These are phyloP conservation scores for Xylariaceae sp. DNA, from an alignment of 2,329 filamentous ascomycete species.

Conservation along the genomic window DNA sequence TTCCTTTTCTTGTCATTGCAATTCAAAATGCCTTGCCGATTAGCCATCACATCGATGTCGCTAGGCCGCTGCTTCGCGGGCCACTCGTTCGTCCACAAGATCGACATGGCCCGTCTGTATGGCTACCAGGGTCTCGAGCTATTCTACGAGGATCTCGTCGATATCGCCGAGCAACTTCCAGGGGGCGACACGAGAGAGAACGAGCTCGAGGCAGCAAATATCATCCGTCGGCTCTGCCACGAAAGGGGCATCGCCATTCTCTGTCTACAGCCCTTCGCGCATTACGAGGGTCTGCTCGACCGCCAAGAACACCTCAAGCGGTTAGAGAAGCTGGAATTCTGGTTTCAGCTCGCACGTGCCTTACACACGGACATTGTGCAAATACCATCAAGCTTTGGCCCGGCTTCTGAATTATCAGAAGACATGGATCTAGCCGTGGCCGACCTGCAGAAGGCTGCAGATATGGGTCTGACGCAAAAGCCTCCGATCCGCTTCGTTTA, in stretches of 20 bases:
- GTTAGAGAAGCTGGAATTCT: slow-evolving; percentile 69
- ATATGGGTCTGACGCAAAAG: slow-evolving; percentile 64
- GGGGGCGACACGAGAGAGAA: slow-evolving; percentile 51
- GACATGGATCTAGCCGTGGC: slow-evolving; percentile 62
- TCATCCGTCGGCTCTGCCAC: slow-evolving; percentile 64
- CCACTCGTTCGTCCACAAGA: slow-evolving; percentile 71
- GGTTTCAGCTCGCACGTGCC: slow-evolving; percentile 70
- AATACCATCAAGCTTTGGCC: slow-evolving; percentile 75
- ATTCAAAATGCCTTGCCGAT: slow-evolving; percentile 58
- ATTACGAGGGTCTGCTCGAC: slow-evolving; percentile 77
- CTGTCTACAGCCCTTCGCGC: slow-evolving; percentile 77
- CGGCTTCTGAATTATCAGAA: slow-evolving; percentile 51
- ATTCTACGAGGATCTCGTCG: slow-evolving; percentile 78
- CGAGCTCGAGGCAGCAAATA: slow-evolving; percentile 63
- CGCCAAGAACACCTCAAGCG: slow-evolving; percentile 61
- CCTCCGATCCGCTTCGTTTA: slow-evolving; percentile 73
- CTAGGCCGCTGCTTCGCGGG: slow-evolving; percentile 73
- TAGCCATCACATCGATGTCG: slow-evolving; percentile 79
- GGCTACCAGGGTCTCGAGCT: slow-evolving; percentile 76
- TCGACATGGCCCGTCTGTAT: slow-evolving; percentile 69
- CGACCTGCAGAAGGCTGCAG: slow-evolving; percentile 70
- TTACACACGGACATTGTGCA: slow-evolving; percentile 75
- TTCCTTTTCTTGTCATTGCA: no score
- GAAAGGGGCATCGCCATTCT: slow-evolving; percentile 64
- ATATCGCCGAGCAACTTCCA: slow-evolving; percentile 57